Evolutionary conservation across 1,139 yeast genomes (phyloP).

Genomic region (Taphrina wiesneri): DNA sequence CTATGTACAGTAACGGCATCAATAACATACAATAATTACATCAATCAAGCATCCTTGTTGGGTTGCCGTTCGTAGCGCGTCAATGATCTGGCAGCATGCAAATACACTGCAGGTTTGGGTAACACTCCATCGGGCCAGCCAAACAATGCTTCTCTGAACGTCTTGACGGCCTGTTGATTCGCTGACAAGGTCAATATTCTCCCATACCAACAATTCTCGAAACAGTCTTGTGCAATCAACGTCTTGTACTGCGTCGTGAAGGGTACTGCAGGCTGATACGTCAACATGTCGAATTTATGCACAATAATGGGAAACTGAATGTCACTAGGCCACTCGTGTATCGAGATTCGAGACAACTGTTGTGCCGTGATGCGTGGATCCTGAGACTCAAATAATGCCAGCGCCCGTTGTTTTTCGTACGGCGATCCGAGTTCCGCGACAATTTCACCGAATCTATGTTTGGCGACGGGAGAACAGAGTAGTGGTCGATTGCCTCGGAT

Average conservation of each 20-base stretch:
- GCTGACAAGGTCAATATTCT: slow-evolving; percentile 10
- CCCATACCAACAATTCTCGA: slow-evolving; percentile 26
- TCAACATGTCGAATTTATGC: slow-evolving; percentile 1
- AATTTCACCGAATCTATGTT: slow-evolving; percentile 6
- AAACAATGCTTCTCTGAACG: slow-evolving; percentile 11
- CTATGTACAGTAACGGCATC: not conserved
- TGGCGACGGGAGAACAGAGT: slow-evolving; percentile 6
- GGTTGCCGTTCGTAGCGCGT: slow-evolving; percentile 10
- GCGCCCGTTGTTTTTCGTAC: slow-evolving; percentile 2
- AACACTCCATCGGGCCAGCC: slow-evolving; percentile 3
- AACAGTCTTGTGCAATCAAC: slow-evolving; percentile 13
- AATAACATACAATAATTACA: not conserved
- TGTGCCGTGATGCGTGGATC: not conserved
- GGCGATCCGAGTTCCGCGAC: slow-evolving; percentile 14
- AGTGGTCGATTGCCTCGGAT: slow-evolving; percentile 16
- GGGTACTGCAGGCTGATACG: not conserved
- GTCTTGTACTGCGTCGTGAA: slow-evolving; percentile 23
- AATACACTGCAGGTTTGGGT: slow-evolving; percentile 8
- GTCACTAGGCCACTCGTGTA: slow-evolving; percentile 14
- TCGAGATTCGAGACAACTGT: slow-evolving; percentile 3
- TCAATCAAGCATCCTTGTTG: not conserved
- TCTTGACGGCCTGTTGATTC: slow-evolving; percentile 23
- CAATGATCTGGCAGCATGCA: slow-evolving; percentile 18
- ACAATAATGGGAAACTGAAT: slow-evolving; percentile 1
- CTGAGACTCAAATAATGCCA: not conserved